Conservation (phyloP, 495 filamentous ascomycete species). For the Penicillium mononematosum region DNA sequence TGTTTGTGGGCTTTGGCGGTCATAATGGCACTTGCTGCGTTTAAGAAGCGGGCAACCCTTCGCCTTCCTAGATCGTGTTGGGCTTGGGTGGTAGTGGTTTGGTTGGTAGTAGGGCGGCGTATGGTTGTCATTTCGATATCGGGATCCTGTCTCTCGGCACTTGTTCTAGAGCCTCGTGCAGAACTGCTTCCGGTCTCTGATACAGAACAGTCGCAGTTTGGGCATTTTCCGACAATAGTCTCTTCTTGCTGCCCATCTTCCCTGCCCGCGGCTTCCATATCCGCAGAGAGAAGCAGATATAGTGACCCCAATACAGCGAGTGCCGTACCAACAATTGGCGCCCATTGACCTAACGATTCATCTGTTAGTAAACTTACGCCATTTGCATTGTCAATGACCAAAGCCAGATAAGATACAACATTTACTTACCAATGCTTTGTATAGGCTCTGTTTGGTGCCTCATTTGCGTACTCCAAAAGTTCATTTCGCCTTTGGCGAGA, state of each 20-base stretch:
- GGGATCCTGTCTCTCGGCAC: not conserved
- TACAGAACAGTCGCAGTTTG: slow-evolving; percentile 8
- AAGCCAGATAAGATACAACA: not conserved
- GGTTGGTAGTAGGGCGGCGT: slow-evolving; percentile 12
- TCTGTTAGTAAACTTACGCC: not conserved
- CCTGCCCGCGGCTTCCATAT: slow-evolving; percentile 26
- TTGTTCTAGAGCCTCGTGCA: not conserved
- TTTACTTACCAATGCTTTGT: slow-evolving; percentile 48
- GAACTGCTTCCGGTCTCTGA: slow-evolving; percentile 1
- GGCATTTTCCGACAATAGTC: slow-evolving; percentile 1
- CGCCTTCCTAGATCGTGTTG: slow-evolving; percentile 34
- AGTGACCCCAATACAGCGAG: slow-evolving; percentile 55
- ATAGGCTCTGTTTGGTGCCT: slow-evolving; percentile 56
- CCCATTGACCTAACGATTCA: slow-evolving; percentile 49
- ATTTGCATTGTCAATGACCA: not conserved
- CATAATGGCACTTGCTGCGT: slow-evolving; percentile 33
- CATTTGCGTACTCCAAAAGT: slow-evolving; percentile 54
- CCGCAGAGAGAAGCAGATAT: slow-evolving; percentile 46
- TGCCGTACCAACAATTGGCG: slow-evolving; percentile 52
- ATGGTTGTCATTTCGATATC: slow-evolving; percentile 11
- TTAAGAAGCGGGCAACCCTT: slow-evolving; percentile 40
- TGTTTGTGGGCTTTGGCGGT: slow-evolving; percentile 39
- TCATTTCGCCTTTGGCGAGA: slow-evolving; percentile 55
- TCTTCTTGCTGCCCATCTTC: slow-evolving; percentile 7
- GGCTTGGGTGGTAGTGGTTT: slow-evolving; percentile 4